Evolutionary conservation across 805 yeast genomes (phyloP).

Genomic region (Kodamaea lidongshanica): DNA sequence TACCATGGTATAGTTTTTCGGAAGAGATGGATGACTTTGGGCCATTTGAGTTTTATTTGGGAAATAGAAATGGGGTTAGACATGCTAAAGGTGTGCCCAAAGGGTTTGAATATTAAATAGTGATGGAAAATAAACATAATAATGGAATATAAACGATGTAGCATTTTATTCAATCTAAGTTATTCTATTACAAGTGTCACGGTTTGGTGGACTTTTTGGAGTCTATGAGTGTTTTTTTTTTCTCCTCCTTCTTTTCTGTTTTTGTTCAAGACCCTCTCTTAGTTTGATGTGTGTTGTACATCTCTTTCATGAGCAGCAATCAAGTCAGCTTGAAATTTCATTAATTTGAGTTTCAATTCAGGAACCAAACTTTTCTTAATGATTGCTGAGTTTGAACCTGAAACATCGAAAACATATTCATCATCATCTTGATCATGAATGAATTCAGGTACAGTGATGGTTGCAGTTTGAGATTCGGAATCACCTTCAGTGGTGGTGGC

Average conservation of each 20-base stretch:
- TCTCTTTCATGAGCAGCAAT: slow-evolving; percentile 56
- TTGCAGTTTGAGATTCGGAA: slow-evolving; percentile 37
- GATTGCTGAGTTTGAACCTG: slow-evolving; percentile 32
- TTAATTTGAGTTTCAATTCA: slow-evolving; percentile 39
- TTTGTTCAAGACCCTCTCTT: too few species aligned
- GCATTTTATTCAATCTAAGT: too few species aligned
- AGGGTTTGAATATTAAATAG: too few species aligned
- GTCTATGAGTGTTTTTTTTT: neutral
- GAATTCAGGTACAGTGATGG: slow-evolving; percentile 55
- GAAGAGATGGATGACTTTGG: slow-evolving; percentile 53
- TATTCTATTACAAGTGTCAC: too few species aligned
- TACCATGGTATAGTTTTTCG: slow-evolving; percentile 46
- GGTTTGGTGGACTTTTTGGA: neutral
- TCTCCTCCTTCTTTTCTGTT: neutral
- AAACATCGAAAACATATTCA: slow-evolving; percentile 49
- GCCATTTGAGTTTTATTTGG: slow-evolving; percentile 36
- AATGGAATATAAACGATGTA: neutral
- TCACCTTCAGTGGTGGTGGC: slow-evolving; percentile 31
- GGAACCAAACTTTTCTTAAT: slow-evolving; percentile 51
- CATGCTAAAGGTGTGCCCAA: slow-evolving; percentile 87
- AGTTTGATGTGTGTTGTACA: slow-evolving; percentile 46
- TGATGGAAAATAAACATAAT: neutral
- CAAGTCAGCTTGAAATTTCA: slow-evolving; percentile 58
- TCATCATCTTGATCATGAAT: slow-evolving; percentile 72
- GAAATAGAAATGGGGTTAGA: slow-evolving; percentile 47